A percentile compares a stretch with the other conserved stretches of the same genome.
Evolutionary conservation across 2,329 filamentous ascomycete species (phyloP).

Genomic region (Cercospora citrullina): DNA sequence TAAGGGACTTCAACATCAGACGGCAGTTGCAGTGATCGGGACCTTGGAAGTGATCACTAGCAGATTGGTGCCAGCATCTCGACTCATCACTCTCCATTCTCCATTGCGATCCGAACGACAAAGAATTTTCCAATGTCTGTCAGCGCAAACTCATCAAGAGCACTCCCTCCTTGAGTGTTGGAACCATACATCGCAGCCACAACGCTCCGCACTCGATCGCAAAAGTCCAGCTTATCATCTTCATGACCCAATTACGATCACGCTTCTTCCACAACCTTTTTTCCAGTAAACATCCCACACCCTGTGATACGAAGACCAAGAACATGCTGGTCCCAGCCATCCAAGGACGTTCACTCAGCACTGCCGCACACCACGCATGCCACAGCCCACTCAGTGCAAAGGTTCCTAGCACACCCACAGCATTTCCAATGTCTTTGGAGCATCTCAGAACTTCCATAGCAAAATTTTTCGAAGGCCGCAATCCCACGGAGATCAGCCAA

Average conservation of each 20-base stretch:
- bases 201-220: conserved; percentile 13
- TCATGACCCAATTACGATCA: conserved; percentile 6
- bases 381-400: conserved; percentile 18
- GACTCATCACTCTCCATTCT: background rate
- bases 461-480: background rate
- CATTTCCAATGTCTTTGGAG: background rate
- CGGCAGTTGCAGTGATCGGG: background rate
- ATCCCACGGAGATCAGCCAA: conserved; percentile 11
- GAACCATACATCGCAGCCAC: background rate
- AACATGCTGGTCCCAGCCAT: conserved; percentile 1
- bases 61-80: background rate
- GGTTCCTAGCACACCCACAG: conserved; percentile 7
- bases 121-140: background rate
- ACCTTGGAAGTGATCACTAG: too few species aligned
- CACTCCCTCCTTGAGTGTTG: conserved; percentile 3
- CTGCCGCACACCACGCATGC: conserved; percentile 17
- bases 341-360: conserved; percentile 5
- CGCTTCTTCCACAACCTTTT: conserved; percentile 3
- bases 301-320: conserved; percentile 13
- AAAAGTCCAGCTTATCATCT: conserved; percentile 10
- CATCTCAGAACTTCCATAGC: background rate
- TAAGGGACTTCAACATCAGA: background rate
- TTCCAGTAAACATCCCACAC: conserved; percentile 16
- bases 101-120: background rate
- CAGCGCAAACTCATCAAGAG: background rate